Conservation (phyloP, 768 basidiomycete species). For the Mycena filopes region DNA sequence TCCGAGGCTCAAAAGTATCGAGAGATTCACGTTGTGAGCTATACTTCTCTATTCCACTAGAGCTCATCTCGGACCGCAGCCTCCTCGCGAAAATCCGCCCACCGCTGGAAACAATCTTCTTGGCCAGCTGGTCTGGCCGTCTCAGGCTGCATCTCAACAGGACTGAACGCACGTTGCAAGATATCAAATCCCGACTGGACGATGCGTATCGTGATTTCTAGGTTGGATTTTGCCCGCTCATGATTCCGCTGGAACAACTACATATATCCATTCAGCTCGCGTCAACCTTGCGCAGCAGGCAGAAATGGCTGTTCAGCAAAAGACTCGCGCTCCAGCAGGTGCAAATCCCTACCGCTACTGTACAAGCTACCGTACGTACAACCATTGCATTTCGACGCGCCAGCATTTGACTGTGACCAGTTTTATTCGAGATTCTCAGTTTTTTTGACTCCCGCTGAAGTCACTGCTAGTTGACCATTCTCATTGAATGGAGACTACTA, state of each 20-base stretch:
- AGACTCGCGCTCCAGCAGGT: neutral
- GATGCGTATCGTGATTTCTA: neutral
- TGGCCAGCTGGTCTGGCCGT: neutral
- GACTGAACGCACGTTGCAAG: neutral
- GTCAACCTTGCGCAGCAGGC: neutral
- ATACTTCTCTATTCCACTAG: no score
- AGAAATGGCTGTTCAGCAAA: neutral
- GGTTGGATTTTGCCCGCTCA: neutral
- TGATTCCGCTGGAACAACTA: no score
- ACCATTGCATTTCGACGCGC: neutral
- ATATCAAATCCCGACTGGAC: neutral
- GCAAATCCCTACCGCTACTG: neutral
- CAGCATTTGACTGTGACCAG: neutral
- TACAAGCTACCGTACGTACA: neutral
- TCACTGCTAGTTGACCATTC: no score
- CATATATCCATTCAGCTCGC: neutral
- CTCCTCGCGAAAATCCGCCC: neutral
- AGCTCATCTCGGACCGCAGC: neutral
- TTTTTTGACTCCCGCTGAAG: conserved; percentile 3
- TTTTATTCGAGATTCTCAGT: neutral
- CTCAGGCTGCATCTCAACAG: neutral
- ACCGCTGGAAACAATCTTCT: neutral
- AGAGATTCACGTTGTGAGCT: neutral
- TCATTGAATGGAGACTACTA: no score
- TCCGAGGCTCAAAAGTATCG: neutral